These are phyloP conservation scores for Rhodomyrtus tomentosa DNA, from an alignment of 345 rosid genomes.

Conservation along the genomic window DNA sequence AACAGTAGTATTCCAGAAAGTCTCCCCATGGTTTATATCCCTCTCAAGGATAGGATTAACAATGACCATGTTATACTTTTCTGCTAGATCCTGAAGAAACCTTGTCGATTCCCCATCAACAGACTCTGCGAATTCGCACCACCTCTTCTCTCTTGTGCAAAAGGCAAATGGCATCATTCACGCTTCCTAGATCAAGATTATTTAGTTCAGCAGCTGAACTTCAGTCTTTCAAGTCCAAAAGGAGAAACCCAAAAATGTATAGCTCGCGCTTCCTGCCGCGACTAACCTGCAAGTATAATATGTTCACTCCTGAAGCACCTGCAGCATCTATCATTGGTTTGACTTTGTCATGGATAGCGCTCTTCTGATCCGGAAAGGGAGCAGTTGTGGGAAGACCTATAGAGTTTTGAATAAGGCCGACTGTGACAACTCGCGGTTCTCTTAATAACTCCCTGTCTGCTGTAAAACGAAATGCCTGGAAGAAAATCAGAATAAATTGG, in stretches of 20 bases:
- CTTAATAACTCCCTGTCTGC: too few species aligned
- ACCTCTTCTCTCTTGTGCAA: slow-evolving; percentile 17
- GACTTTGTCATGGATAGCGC: slow-evolving; percentile 53
- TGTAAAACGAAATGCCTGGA: too few species aligned
- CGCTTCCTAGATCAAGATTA: slow-evolving; percentile 42
- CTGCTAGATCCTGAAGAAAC: slow-evolving; percentile 68
- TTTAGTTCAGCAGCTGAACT: not conserved
- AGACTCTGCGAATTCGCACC: too few species aligned
- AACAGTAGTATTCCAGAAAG: slow-evolving; percentile 79
- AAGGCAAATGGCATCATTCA: slow-evolving; percentile 94
- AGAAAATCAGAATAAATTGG: too few species aligned
- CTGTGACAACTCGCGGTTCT: too few species aligned
- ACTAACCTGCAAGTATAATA: slow-evolving; percentile 74
- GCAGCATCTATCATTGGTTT: slow-evolving; percentile 72
- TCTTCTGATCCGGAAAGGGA: slow-evolving; percentile 53
- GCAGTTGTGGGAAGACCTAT: slow-evolving; percentile 64
- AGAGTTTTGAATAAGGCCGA: not conserved
- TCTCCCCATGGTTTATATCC: slow-evolving; percentile 81
- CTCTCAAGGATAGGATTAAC: slow-evolving; percentile 84
- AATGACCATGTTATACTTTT: slow-evolving; percentile 68
- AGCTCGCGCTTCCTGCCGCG: not conserved
- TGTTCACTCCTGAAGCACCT: slow-evolving; percentile 79
- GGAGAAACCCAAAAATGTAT: not conserved
- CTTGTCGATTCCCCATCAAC: slow-evolving; percentile 26
- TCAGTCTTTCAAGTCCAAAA: not conserved